Percentiles rank a stretch among this genome's conserved stretches.
phyloP scores from a whole-genome alignment of 495 filamentous ascomycete species.

The Hapsidospora chrysogenum region DNA sequence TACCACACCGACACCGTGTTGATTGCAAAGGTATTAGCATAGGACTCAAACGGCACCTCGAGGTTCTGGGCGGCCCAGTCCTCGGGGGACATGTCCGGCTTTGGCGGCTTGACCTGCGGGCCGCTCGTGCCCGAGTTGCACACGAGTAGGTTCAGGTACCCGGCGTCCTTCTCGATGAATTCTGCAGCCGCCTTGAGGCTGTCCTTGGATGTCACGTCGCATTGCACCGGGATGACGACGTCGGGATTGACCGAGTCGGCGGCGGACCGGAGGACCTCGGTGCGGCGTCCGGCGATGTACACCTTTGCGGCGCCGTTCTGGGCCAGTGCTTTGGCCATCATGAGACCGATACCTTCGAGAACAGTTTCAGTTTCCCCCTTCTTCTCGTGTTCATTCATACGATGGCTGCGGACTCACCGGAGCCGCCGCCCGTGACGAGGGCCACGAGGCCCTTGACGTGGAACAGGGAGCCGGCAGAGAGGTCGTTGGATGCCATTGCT shows the following conservation, averaged over 20 bases:
- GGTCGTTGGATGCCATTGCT: too few species aligned
- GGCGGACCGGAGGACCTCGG: slow-evolving; percentile 35
- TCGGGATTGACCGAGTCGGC: slow-evolving; percentile 19
- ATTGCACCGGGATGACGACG: slow-evolving; percentile 39
- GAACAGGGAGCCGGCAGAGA: slow-evolving; percentile 29
- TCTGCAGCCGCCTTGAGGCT: slow-evolving; percentile 35
- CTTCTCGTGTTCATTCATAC: too few species aligned
- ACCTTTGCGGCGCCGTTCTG: slow-evolving; percentile 48
- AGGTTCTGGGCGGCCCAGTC: slow-evolving; percentile 36
- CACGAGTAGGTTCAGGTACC: slow-evolving; percentile 45
- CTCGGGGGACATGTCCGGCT: slow-evolving; percentile 22
- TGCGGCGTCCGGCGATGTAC: slow-evolving; percentile 55
- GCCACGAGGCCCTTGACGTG: slow-evolving; percentile 35
- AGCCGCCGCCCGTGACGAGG: slow-evolving; percentile 40
- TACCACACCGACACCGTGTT: slow-evolving; percentile 47
- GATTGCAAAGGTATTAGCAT: slow-evolving; percentile 37
- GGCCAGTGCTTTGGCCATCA: slow-evolving; percentile 43
- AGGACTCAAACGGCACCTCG: slow-evolving; percentile 36
- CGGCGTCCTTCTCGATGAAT: slow-evolving; percentile 33
- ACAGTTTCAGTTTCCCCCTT: too few species aligned
- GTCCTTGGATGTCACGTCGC: slow-evolving; percentile 50
- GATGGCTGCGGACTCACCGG: slow-evolving; percentile 18
- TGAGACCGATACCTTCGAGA: slow-evolving; percentile 47
- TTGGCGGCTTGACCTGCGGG: slow-evolving; percentile 19
- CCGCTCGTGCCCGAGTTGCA: slow-evolving; percentile 52